A percentile compares a stretch with the other conserved stretches of the same genome.
These are phyloP conservation scores for Hirschfeldia incana DNA, from an alignment of 345 rosid genomes.

Conservation along the genomic window DNA sequence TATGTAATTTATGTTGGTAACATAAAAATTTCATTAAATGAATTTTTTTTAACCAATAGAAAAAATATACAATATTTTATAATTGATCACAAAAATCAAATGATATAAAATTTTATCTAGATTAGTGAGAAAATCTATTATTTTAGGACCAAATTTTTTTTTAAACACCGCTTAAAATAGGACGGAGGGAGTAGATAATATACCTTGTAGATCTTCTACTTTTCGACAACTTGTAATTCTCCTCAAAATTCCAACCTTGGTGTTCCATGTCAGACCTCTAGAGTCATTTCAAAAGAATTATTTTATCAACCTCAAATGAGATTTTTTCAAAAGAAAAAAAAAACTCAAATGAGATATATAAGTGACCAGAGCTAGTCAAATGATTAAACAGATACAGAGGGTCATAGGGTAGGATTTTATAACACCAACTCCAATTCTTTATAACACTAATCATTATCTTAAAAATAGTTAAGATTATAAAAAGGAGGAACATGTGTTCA, in stretches of 20 bases:
- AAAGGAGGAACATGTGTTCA: slow-evolving; percentile 1
- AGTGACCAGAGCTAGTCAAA: slow-evolving; percentile 21
- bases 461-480: too few species aligned
- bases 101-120: too few species aligned
- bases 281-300: slow-evolving; percentile 10
- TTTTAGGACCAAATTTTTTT: too few species aligned
- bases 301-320: neutral
- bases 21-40: too few species aligned
- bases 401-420: neutral
- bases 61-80: too few species aligned
- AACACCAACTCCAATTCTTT: slow-evolving; percentile 1
- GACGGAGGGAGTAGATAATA: neutral
- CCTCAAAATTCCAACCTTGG: slow-evolving; percentile 61
- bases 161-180: too few species aligned
- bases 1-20: too few species aligned
- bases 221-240: slow-evolving; percentile 40
- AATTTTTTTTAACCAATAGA: too few species aligned
- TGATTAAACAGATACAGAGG: slow-evolving; percentile 2
- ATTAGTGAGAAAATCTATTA: too few species aligned
- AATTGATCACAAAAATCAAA: too few species aligned
- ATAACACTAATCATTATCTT: slow-evolving; percentile 20
- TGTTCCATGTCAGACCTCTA: slow-evolving; percentile 56
- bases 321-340: neutral
- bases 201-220: slow-evolving; percentile 51
- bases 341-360: neutral